A percentile compares a stretch with the other conserved stretches of the same genome.
Evolutionary conservation across 1,139 yeast genomes (phyloP).

Genomic region (Petasospora rhodanensis): DNA sequence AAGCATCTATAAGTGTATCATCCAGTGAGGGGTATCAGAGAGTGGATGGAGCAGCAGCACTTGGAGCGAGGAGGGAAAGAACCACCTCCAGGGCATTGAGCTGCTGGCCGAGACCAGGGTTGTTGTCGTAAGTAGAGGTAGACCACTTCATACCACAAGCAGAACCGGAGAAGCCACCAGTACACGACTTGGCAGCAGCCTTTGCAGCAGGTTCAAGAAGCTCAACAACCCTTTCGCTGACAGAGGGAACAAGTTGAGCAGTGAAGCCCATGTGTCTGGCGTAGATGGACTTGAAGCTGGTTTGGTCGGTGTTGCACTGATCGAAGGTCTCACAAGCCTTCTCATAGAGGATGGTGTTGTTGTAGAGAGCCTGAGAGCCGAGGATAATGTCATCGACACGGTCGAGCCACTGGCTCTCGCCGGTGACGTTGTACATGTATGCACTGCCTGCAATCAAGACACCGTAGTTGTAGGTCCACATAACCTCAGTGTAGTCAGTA

Average conservation of each 20-base stretch:
- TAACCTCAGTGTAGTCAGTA: conserved; percentile 43
- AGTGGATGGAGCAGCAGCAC: conserved; percentile 8
- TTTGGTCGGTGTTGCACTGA: conserved; percentile 69
- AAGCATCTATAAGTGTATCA: too few relatives aligned
- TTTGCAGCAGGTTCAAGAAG: conserved; percentile 44
- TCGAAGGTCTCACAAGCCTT: conserved; percentile 59
- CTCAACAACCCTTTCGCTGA: conserved; percentile 38
- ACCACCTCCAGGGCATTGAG: conserved; percentile 53
- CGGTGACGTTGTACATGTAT: conserved; percentile 62
- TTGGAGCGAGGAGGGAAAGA: conserved; percentile 32
- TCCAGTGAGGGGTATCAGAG: too few relatives aligned
- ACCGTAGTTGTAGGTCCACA: conserved; percentile 85
- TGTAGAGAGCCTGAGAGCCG: conserved; percentile 49
- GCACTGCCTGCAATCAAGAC: conserved; percentile 69
- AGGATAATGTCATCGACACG: conserved; percentile 47
- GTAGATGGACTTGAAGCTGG: conserved; percentile 71
- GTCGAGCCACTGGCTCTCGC: conserved; percentile 50
- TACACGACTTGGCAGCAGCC: conserved; percentile 55
- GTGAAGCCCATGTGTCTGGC: conserved; percentile 62
- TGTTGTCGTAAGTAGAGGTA: conserved; percentile 42
- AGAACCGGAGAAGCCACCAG: conserved; percentile 52
- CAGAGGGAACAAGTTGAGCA: conserved; percentile 50
- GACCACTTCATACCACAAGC: conserved; percentile 61
- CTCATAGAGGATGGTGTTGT: conserved; percentile 54
- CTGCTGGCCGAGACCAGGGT: conserved; percentile 57